Evolutionary conservation across 257 asterid species (phyloP), one percentile per base, ranked within the genome.

Genomic region (Ligustrum vulgare): DNA sequence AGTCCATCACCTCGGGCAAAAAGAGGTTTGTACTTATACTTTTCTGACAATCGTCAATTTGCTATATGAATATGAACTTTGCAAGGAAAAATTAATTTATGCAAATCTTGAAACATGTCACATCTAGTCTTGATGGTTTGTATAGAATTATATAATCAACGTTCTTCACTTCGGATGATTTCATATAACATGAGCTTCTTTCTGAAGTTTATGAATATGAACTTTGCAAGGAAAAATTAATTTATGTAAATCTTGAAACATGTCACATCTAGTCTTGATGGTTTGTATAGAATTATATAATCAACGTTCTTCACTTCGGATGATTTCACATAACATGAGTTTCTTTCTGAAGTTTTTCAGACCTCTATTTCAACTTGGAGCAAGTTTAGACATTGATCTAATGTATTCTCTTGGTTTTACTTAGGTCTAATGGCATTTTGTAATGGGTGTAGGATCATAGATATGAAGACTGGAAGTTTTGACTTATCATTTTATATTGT

Each of bases 1-100:
- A 84, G 87, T 79, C 81, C 89, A 22, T 79, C 84, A 11, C 85
- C 88, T 80, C 83, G 3, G 56, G 79, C 76, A 45, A 82, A 22
- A 72, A 84, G 80, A 90, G 96, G 98, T 94, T 66, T 36, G 77
- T 45, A 33, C 78, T 18, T 66, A 35, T 20, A 25, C 36, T 41
- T 41, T 41, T 75, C 10, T 76, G 10, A n/a, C 13, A 31, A 1
- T 20, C 8, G 28, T 56, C 64, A 56, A 56, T 51, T 68, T 60
- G 69, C 58, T 3, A 7, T 34, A 68, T 15, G 31, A 25, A 43
- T 35, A 56, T 68, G 69, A 67, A n/a, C 6, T 67, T 68, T 33
- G 20, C 13, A 43, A 74, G 56, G 56, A 18, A 11, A 25, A 60
- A 20, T 20, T 56, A 60, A 60, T 8, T 60, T 60, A 25, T 60